phyloP scores from a whole-genome alignment of 352 stramenopile genomes.

The Phytophthora constricta region DNA sequence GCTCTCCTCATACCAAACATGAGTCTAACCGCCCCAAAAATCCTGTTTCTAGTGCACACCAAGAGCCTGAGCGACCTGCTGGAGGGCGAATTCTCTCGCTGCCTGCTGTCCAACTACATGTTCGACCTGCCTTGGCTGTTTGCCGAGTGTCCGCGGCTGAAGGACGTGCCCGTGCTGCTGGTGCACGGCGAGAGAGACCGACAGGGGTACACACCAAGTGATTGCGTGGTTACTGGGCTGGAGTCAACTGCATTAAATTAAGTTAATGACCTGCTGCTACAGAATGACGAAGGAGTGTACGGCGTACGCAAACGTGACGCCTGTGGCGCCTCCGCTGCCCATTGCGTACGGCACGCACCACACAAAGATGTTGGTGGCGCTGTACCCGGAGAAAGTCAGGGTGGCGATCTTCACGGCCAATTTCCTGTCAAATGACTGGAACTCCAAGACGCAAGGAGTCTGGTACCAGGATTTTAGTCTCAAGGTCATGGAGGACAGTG shows the following conservation, averaged over 20 bases:
- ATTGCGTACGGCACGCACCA: conserved; percentile 90
- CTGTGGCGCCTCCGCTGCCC: conserved; percentile 69
- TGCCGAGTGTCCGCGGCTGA: conserved; percentile 57
- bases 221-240: background rate
- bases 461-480: conserved; percentile 87
- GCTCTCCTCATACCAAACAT: background rate
- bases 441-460: conserved; percentile 85
- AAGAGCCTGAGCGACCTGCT: conserved; percentile 59
- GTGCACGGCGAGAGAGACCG: conserved; percentile 78
- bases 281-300: conserved; percentile 69
- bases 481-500: conserved; percentile 49
- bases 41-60: conserved; percentile 39
- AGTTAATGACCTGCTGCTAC: conserved; percentile 4
- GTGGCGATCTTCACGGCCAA: conserved; percentile 89
- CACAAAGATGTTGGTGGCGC: conserved; percentile 85
- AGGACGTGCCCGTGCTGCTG: conserved; percentile 71
- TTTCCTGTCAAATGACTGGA: conserved; percentile 81
- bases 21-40: background rate
- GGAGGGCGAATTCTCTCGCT: conserved; percentile 61
- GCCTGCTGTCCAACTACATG: conserved; percentile 87
- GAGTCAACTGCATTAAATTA: too few relatives aligned
- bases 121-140: conserved; percentile 82
- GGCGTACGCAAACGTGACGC: conserved; percentile 64
- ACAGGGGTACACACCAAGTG: conserved; percentile 26
- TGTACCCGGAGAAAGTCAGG: conserved; percentile 69